Evolutionary conservation across 2,329 filamentous ascomycete genomes (phyloP).

Genomic region (Albifimbria verrucaria): DNA sequence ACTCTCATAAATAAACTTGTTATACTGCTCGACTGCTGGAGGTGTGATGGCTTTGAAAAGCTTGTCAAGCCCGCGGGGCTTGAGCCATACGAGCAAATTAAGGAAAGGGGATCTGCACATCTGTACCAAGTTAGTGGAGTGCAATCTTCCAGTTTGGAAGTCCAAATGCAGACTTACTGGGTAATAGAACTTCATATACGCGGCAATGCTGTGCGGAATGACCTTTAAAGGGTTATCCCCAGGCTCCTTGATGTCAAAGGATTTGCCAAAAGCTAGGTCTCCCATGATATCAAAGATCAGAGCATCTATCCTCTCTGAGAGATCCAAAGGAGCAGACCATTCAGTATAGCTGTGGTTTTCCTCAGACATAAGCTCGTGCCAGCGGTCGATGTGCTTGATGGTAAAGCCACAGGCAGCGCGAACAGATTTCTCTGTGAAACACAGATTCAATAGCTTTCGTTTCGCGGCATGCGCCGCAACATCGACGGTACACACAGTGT

Average conservation of each 20-base stretch:
- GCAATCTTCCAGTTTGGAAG: neutral
- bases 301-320: neutral
- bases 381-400: conserved; percentile 6
- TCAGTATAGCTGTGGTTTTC: neutral
- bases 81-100: conserved; percentile 5
- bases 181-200: neutral
- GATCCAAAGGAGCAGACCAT: neutral
- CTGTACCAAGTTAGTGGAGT: too few species aligned
- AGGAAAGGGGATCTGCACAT: conserved; percentile 4
- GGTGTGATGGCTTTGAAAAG: neutral
- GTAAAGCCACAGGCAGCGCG: conserved; percentile 1
- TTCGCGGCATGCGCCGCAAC: conserved; percentile 3
- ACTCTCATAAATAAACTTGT: neutral
- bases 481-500: neutral
- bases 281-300: conserved; percentile 6
- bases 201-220: conserved; percentile 1
- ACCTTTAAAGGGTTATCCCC: conserved; percentile 3
- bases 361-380: conserved; percentile 2
- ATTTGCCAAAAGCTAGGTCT: conserved; percentile 4
- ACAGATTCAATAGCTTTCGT: conserved; percentile 3
- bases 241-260: conserved; percentile 7
- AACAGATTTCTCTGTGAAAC: conserved; percentile 6
- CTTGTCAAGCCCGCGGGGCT: conserved; percentile 5
- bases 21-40: neutral
- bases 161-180: neutral